phyloP scores from a whole-genome alignment of 768 basidiomycete genomes.

The Mycena pura region DNA sequence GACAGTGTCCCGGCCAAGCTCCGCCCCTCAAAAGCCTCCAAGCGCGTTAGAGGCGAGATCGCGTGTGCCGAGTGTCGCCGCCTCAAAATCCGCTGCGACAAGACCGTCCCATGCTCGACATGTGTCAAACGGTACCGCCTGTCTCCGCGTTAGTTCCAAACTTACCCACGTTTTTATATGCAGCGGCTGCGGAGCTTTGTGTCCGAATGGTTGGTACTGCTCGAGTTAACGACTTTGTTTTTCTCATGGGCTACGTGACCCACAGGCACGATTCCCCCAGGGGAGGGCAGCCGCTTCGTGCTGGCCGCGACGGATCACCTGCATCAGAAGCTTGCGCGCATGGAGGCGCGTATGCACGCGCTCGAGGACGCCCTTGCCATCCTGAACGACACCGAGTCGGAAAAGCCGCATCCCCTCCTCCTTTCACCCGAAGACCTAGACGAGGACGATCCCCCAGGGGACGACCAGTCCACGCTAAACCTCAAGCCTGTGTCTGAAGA shows the following conservation, averaged over 20 bases:
- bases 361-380: constrained; percentile 63
- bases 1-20: constrained; percentile 6
- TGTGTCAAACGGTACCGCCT: constrained; percentile 50
- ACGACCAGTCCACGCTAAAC: constrained; percentile 34
- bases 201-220: constrained; percentile 54
- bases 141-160: background rate
- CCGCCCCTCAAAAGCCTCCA: constrained; percentile 43
- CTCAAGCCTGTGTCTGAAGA: constrained; percentile 34
- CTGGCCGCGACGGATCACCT: constrained; percentile 60
- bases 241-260: background rate
- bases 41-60: constrained; percentile 43
- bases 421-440: constrained; percentile 32
- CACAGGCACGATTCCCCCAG: constrained; percentile 59
- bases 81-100: constrained; percentile 43
- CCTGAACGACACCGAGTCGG: constrained; percentile 46
- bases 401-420: constrained; percentile 52
- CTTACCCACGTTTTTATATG: too few relatives aligned
- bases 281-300: constrained; percentile 64
- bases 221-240: background rate
- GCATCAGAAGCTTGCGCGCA: constrained; percentile 48
- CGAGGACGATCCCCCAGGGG: constrained; percentile 34
- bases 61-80: constrained; percentile 47
- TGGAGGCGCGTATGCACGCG: constrained; percentile 59
- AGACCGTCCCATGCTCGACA: constrained; percentile 50
- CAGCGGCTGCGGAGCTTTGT: constrained; percentile 53